These are phyloP conservation scores for Phytophthora agathidicida DNA, from an alignment of 352 stramenopile genomes.

Conservation along the genomic window DNA sequence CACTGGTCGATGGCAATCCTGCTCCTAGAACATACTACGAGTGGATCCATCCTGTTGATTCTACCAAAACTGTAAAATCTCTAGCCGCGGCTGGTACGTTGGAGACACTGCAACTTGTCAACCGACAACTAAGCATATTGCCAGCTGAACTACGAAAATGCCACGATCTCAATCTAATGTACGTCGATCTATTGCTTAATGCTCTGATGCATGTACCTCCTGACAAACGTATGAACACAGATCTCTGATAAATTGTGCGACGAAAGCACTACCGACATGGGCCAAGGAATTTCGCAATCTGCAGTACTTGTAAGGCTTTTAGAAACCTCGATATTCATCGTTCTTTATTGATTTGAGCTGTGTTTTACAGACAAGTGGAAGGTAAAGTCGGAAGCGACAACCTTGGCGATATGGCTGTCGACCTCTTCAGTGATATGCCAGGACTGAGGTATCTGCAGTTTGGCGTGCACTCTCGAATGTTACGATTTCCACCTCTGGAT, in stretches of 20 bases:
- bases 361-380: conserved; percentile 46
- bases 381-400: conserved; percentile 23
- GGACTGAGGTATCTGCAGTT: conserved; percentile 42
- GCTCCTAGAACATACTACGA: conserved; percentile 33
- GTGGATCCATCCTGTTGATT: conserved; percentile 30
- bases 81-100: conserved; percentile 29
- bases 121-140: conserved; percentile 21
- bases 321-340: background rate
- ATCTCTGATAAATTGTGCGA: conserved; percentile 31
- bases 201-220: background rate
- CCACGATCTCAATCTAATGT: conserved; percentile 42
- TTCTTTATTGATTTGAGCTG: background rate
- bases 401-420: conserved; percentile 17
- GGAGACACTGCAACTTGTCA: conserved; percentile 37
- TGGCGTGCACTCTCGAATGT: conserved; percentile 23
- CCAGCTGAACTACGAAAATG: conserved; percentile 37
- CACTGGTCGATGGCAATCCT: conserved; percentile 28
- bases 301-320: conserved; percentile 39
- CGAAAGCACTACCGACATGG: conserved; percentile 31
- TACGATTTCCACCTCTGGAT: conserved; percentile 25
- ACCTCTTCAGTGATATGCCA: conserved; percentile 33
- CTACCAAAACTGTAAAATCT: conserved; percentile 16
- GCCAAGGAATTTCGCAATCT: conserved; percentile 34
- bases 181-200: background rate
- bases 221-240: conserved; percentile 8